phyloP scores from a whole-genome alignment of 768 basidiomycete species.

The Imleria badia region DNA sequence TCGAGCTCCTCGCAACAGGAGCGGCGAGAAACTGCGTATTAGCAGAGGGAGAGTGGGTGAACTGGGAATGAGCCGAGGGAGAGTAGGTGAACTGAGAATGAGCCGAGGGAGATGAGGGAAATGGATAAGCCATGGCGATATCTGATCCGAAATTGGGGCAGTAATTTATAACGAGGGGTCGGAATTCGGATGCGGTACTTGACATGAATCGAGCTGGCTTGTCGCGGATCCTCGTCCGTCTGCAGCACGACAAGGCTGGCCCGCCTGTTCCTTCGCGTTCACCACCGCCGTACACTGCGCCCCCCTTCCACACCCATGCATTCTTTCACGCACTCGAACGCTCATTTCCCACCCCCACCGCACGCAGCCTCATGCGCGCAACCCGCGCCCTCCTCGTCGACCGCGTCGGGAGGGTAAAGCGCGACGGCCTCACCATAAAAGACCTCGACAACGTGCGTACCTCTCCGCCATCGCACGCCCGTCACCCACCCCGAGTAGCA shows the following conservation, averaged over 20 bases:
- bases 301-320: conserved; percentile 81
- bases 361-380: conserved; percentile 80
- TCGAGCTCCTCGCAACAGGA: conserved; percentile 14
- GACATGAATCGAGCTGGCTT: neutral
- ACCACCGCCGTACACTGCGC: conserved; percentile 50
- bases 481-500: conserved; percentile 49
- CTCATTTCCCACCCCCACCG: conserved; percentile 71
- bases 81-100: too few relatives aligned
- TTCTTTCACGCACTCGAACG: conserved; percentile 72
- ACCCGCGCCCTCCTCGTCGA: conserved; percentile 79
- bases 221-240: conserved; percentile 15
- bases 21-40: conserved; percentile 4
- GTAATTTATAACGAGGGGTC: conserved; percentile 5
- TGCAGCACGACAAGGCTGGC: conserved; percentile 15
- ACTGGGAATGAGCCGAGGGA: neutral
- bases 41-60: neutral
- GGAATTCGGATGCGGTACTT: conserved; percentile 5
- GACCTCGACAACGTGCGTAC: conserved; percentile 77
- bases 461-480: neutral
- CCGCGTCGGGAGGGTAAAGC: conserved; percentile 64
- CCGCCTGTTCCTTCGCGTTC: conserved; percentile 20
- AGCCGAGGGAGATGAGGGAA: conserved; percentile 16
- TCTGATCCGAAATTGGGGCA: neutral
- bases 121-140: conserved; percentile 22
- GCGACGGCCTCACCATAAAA: conserved; percentile 71